Conservation (phyloP, 2,329 filamentous ascomycete species). For the Phaeophleospora eucalypticola region DNA sequence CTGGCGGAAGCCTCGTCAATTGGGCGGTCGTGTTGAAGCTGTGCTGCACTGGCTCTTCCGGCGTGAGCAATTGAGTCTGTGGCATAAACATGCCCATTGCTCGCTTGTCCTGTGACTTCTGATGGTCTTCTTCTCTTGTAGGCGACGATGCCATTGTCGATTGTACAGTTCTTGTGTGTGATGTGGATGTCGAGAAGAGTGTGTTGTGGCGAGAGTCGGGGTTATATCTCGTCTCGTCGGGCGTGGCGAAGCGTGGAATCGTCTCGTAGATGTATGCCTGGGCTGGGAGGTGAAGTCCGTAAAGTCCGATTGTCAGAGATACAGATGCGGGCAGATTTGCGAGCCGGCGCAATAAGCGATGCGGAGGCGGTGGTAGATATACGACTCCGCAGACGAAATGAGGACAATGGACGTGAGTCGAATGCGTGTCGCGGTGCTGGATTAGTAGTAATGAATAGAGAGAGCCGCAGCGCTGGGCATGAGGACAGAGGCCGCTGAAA, state of each 20-base stretch:
- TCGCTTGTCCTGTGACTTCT: constrained; percentile 13
- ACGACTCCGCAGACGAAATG: background rate
- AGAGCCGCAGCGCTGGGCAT: constrained; percentile 7
- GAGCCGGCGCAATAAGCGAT: background rate
- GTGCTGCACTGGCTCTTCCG: constrained; percentile 19
- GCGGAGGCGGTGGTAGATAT: background rate
- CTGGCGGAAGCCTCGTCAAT: constrained; percentile 9
- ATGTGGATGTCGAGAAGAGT: background rate
- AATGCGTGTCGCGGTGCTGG: constrained; percentile 1
- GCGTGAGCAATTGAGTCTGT: constrained; percentile 18
- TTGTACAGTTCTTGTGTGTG: constrained; percentile 2
- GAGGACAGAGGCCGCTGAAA: constrained; percentile 7
- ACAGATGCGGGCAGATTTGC: background rate
- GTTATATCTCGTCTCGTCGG: constrained; percentile 13
- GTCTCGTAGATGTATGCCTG: constrained; percentile 15
- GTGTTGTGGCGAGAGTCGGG: constrained; percentile 8
- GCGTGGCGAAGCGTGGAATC: constrained; percentile 20
- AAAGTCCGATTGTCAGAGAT: constrained; percentile 12
- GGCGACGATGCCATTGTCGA: constrained; percentile 17
- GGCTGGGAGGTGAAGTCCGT: constrained; percentile 15
- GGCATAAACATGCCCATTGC: constrained; percentile 7
- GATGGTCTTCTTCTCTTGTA: background rate
- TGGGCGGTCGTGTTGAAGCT: constrained; percentile 14
- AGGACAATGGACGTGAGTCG: constrained; percentile 3
- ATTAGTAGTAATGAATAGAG: background rate